These are phyloP conservation scores for Tetradesmus obliquus DNA, from an alignment of 139 green algal species.

Conservation along the genomic window DNA sequence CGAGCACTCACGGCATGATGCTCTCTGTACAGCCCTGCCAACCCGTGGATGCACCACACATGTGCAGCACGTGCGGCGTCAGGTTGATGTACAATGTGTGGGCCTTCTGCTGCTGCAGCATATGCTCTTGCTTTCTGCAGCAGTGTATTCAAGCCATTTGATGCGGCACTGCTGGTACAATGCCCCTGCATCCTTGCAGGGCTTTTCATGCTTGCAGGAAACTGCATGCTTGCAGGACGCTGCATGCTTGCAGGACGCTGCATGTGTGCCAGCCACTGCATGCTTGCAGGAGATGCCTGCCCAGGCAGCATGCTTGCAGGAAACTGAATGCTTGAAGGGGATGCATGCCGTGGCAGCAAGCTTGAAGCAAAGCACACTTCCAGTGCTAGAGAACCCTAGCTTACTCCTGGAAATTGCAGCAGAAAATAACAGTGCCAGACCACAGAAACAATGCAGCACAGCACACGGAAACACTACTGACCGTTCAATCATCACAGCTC, in stretches of 20 bases:
- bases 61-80: too few species aligned
- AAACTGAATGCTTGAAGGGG: not conserved
- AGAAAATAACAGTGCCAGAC: not conserved
- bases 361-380: not conserved
- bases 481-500: too few species aligned
- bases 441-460: not conserved
- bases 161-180: not conserved
- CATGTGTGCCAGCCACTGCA: not conserved
- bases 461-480: not conserved
- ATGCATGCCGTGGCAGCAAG: not conserved
- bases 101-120: not conserved
- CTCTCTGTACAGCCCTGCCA: too few species aligned
- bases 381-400: not conserved
- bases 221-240: too few species aligned
- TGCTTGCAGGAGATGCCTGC: not conserved
- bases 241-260: too few species aligned
- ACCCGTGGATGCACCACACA: too few species aligned
- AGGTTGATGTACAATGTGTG: not conserved
- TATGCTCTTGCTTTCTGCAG: not conserved
- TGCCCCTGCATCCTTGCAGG: not conserved
- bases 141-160: not conserved
- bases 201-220: not conserved
- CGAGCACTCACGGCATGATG: too few species aligned
- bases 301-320: not conserved
- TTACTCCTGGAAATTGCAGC: too few species aligned